A percentile compares a stretch with the other conserved stretches of the same genome.
These are phyloP conservation scores for Kockovaella imperatae DNA, from an alignment of 768 basidiomycete genomes.

Conservation along the genomic window DNA sequence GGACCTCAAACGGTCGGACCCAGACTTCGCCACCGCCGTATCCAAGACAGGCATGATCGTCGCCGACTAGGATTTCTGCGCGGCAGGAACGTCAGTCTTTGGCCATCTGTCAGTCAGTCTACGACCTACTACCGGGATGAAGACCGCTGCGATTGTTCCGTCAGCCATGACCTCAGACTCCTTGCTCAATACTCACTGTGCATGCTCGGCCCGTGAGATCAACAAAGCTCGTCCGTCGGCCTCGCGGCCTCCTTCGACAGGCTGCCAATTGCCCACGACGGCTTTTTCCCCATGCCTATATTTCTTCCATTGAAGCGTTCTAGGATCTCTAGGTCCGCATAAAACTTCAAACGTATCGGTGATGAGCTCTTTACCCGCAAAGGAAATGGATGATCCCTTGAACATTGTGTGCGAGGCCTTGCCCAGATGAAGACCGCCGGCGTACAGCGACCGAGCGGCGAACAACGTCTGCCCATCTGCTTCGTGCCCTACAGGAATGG, in stretches of 20 bases:
- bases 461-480: slow-evolving; percentile 28
- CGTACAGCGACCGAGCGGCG: slow-evolving; percentile 35
- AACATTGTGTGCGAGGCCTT: slow-evolving; percentile 33
- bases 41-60: slow-evolving; percentile 43
- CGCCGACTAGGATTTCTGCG: slow-evolving; percentile 35
- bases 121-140: slow-evolving; percentile 34
- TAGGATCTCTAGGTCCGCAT: slow-evolving; percentile 31
- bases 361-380: slow-evolving; percentile 31
- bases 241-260: slow-evolving; percentile 41
- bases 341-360: slow-evolving; percentile 38
- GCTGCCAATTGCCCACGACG: slow-evolving; percentile 30
- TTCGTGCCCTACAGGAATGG: slow-evolving; percentile 36
- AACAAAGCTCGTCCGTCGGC: slow-evolving; percentile 27
- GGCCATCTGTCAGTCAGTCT: too few species aligned
- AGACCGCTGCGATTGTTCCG: slow-evolving; percentile 16
- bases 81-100: background rate
- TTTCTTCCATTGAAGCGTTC: slow-evolving; percentile 34
- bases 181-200: slow-evolving; percentile 22
- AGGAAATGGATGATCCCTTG: slow-evolving; percentile 34
- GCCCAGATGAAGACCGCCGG: slow-evolving; percentile 39
- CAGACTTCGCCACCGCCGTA: slow-evolving; percentile 43
- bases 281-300: slow-evolving; percentile 28
- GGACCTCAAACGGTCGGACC: slow-evolving; percentile 39
- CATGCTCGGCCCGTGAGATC: slow-evolving; percentile 37
- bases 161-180: background rate